Evolutionary conservation across 768 basidiomycete species (phyloP).

Genomic region (Phanerochaete carnosa): DNA sequence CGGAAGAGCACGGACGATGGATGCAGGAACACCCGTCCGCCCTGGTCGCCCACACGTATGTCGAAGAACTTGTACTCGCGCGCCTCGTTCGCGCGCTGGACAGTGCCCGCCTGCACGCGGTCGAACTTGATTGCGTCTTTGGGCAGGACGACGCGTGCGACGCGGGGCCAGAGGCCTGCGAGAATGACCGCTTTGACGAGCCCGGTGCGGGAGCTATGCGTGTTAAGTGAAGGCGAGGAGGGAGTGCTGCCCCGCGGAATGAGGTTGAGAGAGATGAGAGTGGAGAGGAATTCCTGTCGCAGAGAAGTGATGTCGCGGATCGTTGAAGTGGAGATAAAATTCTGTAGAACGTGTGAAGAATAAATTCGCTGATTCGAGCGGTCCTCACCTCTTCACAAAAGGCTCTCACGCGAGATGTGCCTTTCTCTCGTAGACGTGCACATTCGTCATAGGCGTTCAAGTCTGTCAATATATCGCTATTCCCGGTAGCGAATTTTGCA

Average conservation of each 20-base stretch:
- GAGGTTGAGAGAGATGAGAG: slow-evolving; percentile 71
- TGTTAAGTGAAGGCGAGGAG: slow-evolving; percentile 51
- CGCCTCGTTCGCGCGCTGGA: slow-evolving; percentile 82
- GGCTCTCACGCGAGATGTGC: slow-evolving; percentile 44
- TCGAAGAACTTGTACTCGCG: slow-evolving; percentile 85
- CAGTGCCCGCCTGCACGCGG: slow-evolving; percentile 76
- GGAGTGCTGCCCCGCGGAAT: slow-evolving; percentile 46
- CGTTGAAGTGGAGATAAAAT: slow-evolving; percentile 75
- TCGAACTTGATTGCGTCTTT: slow-evolving; percentile 77
- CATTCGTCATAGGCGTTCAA: slow-evolving; percentile 71
- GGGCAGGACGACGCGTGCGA: slow-evolving; percentile 75
- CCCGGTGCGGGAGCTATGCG: slow-evolving; percentile 62
- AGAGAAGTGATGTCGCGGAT: slow-evolving; percentile 77
- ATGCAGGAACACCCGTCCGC: slow-evolving; percentile 73
- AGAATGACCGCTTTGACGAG: slow-evolving; percentile 83
- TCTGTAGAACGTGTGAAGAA: slow-evolving; percentile 37
- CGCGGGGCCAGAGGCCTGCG: slow-evolving; percentile 84
- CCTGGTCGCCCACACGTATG: slow-evolving; percentile 31
- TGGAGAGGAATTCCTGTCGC: slow-evolving; percentile 71
- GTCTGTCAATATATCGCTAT: slow-evolving; percentile 86
- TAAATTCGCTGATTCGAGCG: slow-evolving; percentile 4
- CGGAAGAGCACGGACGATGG: slow-evolving; percentile 79
- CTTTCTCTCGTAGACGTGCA: slow-evolving; percentile 44
- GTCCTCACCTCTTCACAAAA: slow-evolving; percentile 70
- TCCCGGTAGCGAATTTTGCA: slow-evolving; percentile 59